Conservation (phyloP, 2,329 filamentous ascomycete genomes). For the Fusarium euwallaceae region DNA sequence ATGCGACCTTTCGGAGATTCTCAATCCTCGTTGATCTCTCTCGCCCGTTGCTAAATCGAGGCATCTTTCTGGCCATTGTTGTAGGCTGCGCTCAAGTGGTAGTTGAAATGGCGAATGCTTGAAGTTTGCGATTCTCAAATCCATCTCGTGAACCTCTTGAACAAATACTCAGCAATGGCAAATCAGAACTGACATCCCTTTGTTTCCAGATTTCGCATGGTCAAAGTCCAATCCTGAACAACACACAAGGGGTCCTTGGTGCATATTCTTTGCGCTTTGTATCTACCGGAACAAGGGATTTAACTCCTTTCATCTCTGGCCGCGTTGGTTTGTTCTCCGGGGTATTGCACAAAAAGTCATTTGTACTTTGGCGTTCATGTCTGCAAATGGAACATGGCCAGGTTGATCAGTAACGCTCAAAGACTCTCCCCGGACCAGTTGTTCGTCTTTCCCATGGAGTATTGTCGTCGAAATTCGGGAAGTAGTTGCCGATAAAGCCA, state of each 20-base stretch:
- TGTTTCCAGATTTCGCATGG: conserved; percentile 2
- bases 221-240: conserved; percentile 11
- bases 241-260: conserved; percentile 5
- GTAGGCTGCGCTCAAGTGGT: background rate
- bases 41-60: background rate
- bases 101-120: background rate
- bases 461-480: background rate
- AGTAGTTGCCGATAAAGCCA: background rate
- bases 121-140: background rate
- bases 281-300: background rate
- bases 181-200: conserved; percentile 5
- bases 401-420: background rate
- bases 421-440: background rate
- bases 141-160: background rate
- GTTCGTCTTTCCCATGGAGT: background rate
- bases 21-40: background rate
- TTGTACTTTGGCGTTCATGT: conserved; percentile 7
- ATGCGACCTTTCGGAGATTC: background rate
- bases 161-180: conserved; percentile 7
- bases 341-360: conserved; percentile 2
- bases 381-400: background rate
- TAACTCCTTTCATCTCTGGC: background rate
- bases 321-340: background rate
- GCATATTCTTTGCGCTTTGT: background rate
- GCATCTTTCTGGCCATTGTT: background rate